phyloP scores from a whole-genome alignment of 2,329 filamentous ascomycete genomes.

The Cordyceps cateniannulata region DNA sequence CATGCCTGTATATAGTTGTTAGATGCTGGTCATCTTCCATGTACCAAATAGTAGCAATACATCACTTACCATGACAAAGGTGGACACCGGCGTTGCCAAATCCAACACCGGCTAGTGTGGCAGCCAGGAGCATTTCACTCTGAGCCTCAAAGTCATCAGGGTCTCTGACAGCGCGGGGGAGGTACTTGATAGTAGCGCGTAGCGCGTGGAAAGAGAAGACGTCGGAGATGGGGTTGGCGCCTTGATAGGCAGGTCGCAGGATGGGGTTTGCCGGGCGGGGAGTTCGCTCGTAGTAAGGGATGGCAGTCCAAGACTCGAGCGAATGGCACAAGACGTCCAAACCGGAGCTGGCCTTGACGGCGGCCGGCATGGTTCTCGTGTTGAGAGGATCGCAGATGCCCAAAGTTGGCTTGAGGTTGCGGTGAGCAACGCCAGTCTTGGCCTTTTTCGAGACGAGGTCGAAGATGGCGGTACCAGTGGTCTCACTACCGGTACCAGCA shows the following conservation, averaged over 20 bases:
- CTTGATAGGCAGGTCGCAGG: constrained; percentile 87
- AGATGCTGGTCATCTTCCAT: background rate
- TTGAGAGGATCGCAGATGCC: constrained; percentile 84
- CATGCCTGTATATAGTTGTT: constrained; percentile 55
- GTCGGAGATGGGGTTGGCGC: constrained; percentile 94
- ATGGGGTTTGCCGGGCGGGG: constrained; percentile 87
- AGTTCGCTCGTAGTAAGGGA: constrained; percentile 80
- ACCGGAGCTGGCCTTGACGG: constrained; percentile 86
- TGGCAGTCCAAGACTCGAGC: constrained; percentile 95
- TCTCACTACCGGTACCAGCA: constrained; percentile 83
- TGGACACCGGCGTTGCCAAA: constrained; percentile 98
- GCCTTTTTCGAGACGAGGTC: constrained; percentile 83
- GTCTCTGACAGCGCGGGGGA: constrained; percentile 79
- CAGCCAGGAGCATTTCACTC: constrained; percentile 88
- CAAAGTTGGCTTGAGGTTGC: constrained; percentile 89
- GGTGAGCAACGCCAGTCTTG: constrained; percentile 93
- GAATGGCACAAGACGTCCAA: constrained; percentile 94
- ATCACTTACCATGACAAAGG: constrained; percentile 50
- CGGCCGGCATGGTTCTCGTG: constrained; percentile 90
- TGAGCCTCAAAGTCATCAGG: constrained; percentile 91
- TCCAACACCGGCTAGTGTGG: constrained; percentile 88
- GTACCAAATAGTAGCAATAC: background rate
- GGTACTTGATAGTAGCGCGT: constrained; percentile 78
- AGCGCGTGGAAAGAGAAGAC: constrained; percentile 91
- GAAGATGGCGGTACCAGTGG: constrained; percentile 96